These are phyloP conservation scores for Fusarium sarcochroum DNA, from an alignment of 2,329 filamentous ascomycete species.

Conservation along the genomic window DNA sequence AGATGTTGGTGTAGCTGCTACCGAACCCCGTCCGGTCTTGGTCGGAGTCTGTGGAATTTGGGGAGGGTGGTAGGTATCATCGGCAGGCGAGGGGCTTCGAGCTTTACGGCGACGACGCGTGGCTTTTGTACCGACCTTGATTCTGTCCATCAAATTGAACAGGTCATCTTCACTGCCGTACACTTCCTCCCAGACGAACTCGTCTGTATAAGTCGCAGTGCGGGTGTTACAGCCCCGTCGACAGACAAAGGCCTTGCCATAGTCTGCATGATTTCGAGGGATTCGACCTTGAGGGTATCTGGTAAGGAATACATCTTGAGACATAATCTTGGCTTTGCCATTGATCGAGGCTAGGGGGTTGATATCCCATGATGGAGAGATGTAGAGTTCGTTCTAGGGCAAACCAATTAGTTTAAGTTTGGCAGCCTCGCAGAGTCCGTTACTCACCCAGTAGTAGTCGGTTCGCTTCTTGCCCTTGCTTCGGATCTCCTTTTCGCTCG, in stretches of 20 bases:
- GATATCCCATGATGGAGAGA: conserved; percentile 87
- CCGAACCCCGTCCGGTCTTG: conserved; percentile 50
- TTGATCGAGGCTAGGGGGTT: conserved; percentile 93
- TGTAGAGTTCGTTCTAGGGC: conserved; percentile 86
- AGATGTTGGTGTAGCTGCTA: conserved; percentile 51
- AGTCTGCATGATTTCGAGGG: conserved; percentile 78
- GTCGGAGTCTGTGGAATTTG: conserved; percentile 58
- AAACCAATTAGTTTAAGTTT: conserved; percentile 9
- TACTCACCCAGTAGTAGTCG: conserved; percentile 78
- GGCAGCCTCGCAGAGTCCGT: not conserved
- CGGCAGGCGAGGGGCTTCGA: conserved; percentile 52
- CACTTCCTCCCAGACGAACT: conserved; percentile 92
- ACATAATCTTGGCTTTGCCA: conserved; percentile 87
- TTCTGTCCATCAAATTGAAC: conserved; percentile 73
- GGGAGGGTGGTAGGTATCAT: conserved; percentile 53
- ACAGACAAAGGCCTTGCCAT: conserved; percentile 91
- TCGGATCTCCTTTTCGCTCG: conserved; percentile 88
- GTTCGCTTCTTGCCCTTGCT: conserved; percentile 85
- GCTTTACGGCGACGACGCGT: conserved; percentile 59
- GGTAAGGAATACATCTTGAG: conserved; percentile 74
- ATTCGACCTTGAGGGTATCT: conserved; percentile 82
- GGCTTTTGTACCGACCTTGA: conserved; percentile 80
- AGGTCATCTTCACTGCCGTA: conserved; percentile 78
- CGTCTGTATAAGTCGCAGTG: conserved; percentile 90
- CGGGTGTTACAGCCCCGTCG: conserved; percentile 89